Evolutionary conservation across 2,329 filamentous ascomycete genomes (phyloP), one percentile per base, ranked within the genome.

Genomic region (Cytospora mali): DNA sequence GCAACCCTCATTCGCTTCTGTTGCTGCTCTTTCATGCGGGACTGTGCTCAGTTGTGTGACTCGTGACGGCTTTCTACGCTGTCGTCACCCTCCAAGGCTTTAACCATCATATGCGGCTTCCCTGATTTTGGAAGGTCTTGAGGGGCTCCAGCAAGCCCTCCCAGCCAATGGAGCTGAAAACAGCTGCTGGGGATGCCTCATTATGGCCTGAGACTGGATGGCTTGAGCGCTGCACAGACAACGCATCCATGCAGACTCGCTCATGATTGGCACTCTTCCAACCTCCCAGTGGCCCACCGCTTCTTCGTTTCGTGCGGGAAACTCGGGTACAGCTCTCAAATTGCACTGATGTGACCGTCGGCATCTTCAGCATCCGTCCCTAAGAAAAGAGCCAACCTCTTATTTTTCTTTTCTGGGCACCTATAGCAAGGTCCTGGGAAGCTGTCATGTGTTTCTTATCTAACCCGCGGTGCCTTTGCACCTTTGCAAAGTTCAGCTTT

Each of bases 131-230:
- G 66, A 71, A 71, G 71, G 68, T 66, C 69, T 58, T 53, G 62
- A 73, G 78, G 79, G 72, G 73, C 72, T 71, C 67, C 68, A 68
- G 69, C 72, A 71, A 67, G 65, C 67, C 63, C 62, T 68, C 67
- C 70, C 70, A 73, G 73, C 80, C 80, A 82, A 81, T 83, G 75
- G 78, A 65, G 70, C 69, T 62, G 25, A 21, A 18, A n/a, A 35
- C n/a, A 31, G 7, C 28, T 7, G 25, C 33, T 56, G 29, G 33
- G 59, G 54, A 62, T 59, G 59, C 49, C 27, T 49, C 53, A 51
- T n/a, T n/a, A 27, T 50, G 60, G 25, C 56, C 28, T 53, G 27
- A 33, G 39, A 65, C 60, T 61, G 63, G 61, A 51, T 56, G 42
- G 21, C 28, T 18, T 35, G 39, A 75, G 74, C 74, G 74, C 74